Percentiles rank a stretch among this genome's conserved stretches.
Conservation (phyloP, 1,139 yeast species). For the Protomyces lactucae-debilis region DNA sequence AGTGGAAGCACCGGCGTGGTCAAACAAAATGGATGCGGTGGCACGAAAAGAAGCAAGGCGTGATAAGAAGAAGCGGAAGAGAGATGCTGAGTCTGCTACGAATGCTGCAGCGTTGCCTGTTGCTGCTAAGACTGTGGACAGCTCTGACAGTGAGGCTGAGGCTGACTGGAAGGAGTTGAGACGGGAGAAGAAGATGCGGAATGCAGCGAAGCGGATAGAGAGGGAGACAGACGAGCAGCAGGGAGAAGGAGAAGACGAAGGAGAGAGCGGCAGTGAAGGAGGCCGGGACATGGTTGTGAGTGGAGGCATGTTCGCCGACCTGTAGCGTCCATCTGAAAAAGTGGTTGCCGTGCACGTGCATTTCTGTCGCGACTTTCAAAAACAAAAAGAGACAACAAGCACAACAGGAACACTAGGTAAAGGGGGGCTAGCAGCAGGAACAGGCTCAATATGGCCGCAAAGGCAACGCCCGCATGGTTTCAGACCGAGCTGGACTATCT, state of each 20-base stretch:
- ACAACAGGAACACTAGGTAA: neutral
- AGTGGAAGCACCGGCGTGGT: conserved; percentile 69
- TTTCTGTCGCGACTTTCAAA: neutral
- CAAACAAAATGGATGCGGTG: conserved; percentile 51
- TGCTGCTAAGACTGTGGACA: neutral
- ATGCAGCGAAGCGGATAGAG: neutral
- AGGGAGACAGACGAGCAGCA: conserved; percentile 44
- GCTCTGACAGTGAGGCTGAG: conserved; percentile 49
- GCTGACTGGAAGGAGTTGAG: conserved; percentile 89
- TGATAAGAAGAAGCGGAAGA: conserved; percentile 56
- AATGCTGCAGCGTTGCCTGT: neutral
- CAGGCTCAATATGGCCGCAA: neutral
- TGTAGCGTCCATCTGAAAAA: neutral
- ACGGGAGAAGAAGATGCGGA: conserved; percentile 53
- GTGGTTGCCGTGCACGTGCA: neutral
- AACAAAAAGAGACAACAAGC: neutral
- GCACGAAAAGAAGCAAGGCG: conserved; percentile 47
- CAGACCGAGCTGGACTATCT: neutral
- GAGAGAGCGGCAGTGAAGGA: neutral
- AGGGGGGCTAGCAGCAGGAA: neutral
- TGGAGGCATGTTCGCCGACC: conserved; percentile 8
- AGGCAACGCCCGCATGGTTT: neutral
- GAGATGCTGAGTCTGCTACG: conserved; percentile 44
- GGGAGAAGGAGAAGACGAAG: conserved; percentile 54
- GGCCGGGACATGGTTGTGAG: neutral